phyloP scores from a whole-genome alignment of 306 rosid genomes.

The Hippophae gyantsensis region DNA sequence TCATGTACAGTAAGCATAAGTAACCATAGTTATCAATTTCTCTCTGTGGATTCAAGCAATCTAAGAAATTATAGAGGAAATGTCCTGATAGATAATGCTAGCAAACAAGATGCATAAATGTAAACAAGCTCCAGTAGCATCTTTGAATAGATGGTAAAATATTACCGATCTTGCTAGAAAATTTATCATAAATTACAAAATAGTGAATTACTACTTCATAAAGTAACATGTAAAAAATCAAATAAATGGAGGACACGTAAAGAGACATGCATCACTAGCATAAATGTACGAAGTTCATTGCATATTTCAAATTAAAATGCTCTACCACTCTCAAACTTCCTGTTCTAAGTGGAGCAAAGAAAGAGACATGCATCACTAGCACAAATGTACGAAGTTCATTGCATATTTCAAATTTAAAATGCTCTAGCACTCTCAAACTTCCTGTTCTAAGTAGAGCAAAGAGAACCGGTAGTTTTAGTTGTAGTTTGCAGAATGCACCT shows the following conservation, averaged over 20 bases:
- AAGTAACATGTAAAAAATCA: too few species aligned
- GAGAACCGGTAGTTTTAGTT: conserved; percentile 9
- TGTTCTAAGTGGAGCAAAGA: background rate
- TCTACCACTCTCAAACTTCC: background rate
- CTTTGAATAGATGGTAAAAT: too few species aligned
- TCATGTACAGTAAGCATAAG: too few species aligned
- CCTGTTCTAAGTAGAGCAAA: background rate
- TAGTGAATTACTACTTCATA: too few species aligned
- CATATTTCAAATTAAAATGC: too few species aligned
- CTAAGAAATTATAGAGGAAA: conserved; percentile 1
- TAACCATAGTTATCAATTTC: background rate
- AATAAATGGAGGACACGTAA: too few species aligned
- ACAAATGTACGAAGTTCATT: background rate
- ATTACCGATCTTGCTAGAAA: too few species aligned
- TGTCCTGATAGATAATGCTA: background rate
- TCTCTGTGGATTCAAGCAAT: conserved; percentile 1
- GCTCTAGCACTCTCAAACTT: background rate
- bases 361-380: too few species aligned
- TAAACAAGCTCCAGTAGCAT: too few species aligned
- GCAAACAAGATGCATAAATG: background rate
- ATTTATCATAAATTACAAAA: too few species aligned
- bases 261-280: too few species aligned
- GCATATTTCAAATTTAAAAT: background rate
- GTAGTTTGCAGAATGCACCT: conserved; percentile 39
- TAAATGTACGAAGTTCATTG: too few species aligned